Evolutionary conservation across 179 eudicot genomes (phyloP), one percentile per base, ranked within the genome.

Genomic region (Sideroxylon spinosum): DNA sequence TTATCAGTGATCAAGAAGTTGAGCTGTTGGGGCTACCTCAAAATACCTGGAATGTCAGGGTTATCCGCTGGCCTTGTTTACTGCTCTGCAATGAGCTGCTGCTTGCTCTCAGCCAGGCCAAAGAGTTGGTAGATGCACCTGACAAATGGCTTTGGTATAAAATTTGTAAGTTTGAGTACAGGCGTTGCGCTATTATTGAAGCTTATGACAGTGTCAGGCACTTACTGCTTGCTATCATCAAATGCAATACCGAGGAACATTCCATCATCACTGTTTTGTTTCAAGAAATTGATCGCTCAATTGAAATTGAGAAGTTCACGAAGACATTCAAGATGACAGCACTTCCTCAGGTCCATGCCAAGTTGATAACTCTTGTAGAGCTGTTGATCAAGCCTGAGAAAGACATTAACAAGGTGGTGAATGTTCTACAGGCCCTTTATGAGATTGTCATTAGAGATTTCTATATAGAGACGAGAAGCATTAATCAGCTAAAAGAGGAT

Each of bases 131-230:
- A 0, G 97, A 94, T 82, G 94, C 97, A 56, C 94, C 97, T 67
- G 98, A 94, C 79, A 90, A 78, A 81, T 89, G 96, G 97, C 88
- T 94, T 62, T 94, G 96, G 97, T 82, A 90, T 81, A 94, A 94
- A 78, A 86, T 94, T 69, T 87, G 87, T 84, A 94, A 94, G 88
- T 77, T 79, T 73, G 98, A 94, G 85, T 94, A 91, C 80, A 84
- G 96, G 76, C 90, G 98, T 9, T 94, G 97, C 85, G 93, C 97
- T 55, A 93, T 94, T 55, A 83, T 94, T 66, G 97, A 94, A 85
- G 87, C 94, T 64, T 94, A 92, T 79, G 98, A 92, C 65, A 85
- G 94, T 81, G 75, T 88, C 37, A 92, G 84, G 80, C 87, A 92
- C 84, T 81, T 94, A 80, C 82, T 94, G 81, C 90, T 89, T 73